phyloP scores from a whole-genome alignment of 805 yeast species.

The Ogataea wickerhamii region DNA sequence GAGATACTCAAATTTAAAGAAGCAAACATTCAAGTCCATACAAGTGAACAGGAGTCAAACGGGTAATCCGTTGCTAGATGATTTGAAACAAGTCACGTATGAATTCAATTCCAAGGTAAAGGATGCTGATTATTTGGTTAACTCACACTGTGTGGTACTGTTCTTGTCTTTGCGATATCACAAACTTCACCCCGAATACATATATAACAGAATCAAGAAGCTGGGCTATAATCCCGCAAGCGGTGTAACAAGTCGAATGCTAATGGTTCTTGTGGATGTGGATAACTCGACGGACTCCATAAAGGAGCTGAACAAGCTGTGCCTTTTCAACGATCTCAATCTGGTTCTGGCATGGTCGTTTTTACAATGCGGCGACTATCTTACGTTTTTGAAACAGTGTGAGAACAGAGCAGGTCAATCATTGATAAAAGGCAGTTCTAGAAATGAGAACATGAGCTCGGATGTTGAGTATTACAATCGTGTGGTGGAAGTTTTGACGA shows the following conservation, averaged over 20 bases:
- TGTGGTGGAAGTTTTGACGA: slow-evolving; percentile 43
- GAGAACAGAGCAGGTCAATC: slow-evolving; percentile 30
- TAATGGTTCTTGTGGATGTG: slow-evolving; percentile 63
- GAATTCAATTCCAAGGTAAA: slow-evolving; percentile 47
- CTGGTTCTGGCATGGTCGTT: slow-evolving; percentile 52
- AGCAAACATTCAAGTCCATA: slow-evolving; percentile 34
- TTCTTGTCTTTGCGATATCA: slow-evolving; percentile 70
- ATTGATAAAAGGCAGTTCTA: slow-evolving; percentile 38
- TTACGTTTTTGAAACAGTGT: slow-evolving; percentile 32
- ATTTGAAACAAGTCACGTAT: slow-evolving; percentile 50
- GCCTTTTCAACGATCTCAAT: slow-evolving; percentile 47
- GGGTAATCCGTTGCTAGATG: slow-evolving; percentile 65
- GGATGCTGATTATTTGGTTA: slow-evolving; percentile 63
- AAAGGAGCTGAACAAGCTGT: slow-evolving; percentile 44
- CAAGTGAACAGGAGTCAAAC: slow-evolving; percentile 63
- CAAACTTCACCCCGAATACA: slow-evolving; percentile 72
- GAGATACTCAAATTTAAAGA: slow-evolving; percentile 16
- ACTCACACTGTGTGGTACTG: slow-evolving; percentile 50
- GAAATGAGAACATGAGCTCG: slow-evolving; percentile 28
- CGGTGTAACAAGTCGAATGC: slow-evolving; percentile 36
- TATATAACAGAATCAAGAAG: slow-evolving; percentile 51
- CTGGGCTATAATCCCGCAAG: slow-evolving; percentile 22
- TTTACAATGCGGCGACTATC: slow-evolving; percentile 50
- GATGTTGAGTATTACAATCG: slow-evolving; percentile 41
- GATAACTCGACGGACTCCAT: slow-evolving; percentile 50